Evolutionary conservation across 177 flowering plant genomes (phyloP), one percentile per base, ranked within the genome.

Genomic region (Vitis hybrid): DNA sequence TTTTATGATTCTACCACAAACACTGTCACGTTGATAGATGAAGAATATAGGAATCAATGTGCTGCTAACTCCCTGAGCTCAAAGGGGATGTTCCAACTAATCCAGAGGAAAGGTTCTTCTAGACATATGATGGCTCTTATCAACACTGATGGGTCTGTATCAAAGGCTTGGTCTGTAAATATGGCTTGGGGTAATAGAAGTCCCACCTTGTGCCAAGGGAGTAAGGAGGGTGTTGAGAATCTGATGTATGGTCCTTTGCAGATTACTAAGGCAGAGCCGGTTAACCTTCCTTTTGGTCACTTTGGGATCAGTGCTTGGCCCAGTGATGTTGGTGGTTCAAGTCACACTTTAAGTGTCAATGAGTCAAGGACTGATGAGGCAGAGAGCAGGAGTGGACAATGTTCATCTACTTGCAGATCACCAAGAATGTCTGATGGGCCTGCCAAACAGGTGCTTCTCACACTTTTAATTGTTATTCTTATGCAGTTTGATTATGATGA

Each of bases 261-360:
- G 80, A 85, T 93, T 67, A 89, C 85, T 33, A 91, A 81, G 69
- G 89, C 97, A 51, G 97, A 93, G 72, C 87, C 93, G 2, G 97
- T 96, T 20, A 92, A 96, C 81, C 84, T 96, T 79, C 97, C 86
- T 80, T 96, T 93, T 79, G 99, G 99, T 57, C 84, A 83, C 64
- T 92, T 90, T 76, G 98, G 99, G 49, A 86, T 96, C 62, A 92
- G 99, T 82, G 93, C 95, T 53, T 93, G 97, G 93, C 94, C 94
- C 48, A 86, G 79, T 82, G 97, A 87, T 75, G 77, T 83, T 64
- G 91, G 97, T 31, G 94, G 95, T 29, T 86, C 99, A 2, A 90
- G 99, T 77, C 89, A 80, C 83, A 89, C 94, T 51, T 89, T 97
- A 70, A 96, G 99, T 71, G 73, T 89, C 33, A 98, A 95, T 76